Base-by-base conservation (phyloP, 352 stramenopile species). In the Pythium graminicola region DNA sequence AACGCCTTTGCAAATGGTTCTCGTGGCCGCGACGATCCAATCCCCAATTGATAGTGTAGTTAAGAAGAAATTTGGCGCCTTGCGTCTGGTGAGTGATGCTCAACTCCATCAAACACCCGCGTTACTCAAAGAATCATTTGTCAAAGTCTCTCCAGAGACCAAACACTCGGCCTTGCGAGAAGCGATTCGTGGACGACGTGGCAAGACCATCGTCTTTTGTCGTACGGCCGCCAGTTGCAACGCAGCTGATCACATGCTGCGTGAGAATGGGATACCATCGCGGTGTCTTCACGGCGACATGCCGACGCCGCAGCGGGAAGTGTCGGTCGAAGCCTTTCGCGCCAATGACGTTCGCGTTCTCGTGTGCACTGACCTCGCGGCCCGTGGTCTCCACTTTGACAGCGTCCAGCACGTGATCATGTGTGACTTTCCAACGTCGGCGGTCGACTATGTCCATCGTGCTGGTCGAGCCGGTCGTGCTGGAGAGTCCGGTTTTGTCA, bases 291-390 rank as follows among this genome's bases (percentile, higher is more conserved):
- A 94, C 57, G 80, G 80, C n/a, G 78, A 91, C 52, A 56, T 92
- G 29, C 89, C 80, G 31, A 76, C 89, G 59, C 77, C 76, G 22
- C 84, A 88, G 67, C 67, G 97, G 52, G 96, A 98, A 60, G 73
- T 91, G n/a, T 99, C 96, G 19, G 93, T 99, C 67, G 85, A 96
- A 35, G 92, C 92, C 17, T 99, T 99, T 81, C 86, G 95, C 43
- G 86, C 80, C 24, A 95, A 95, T 52, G 66, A 83, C 9, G 95
- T 98, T 50, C 90, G 96, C 66, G 96, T 96, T 7, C 63, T 96
- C 3, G 81, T 96, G 41, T 94, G 85, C 57, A 96, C 87, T 26
- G 88, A 97, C 46, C 91, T 96, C 68, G 86, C 86, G 17, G 86
- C 86, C 3, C 80, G 88, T 60, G 88, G 88, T 16, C 75, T 97